A percentile compares a stretch with the other conserved stretches of the same genome.
phyloP scores from a whole-genome alignment of 179 eudicot genomes.

The Sideroxylon spinosum region DNA sequence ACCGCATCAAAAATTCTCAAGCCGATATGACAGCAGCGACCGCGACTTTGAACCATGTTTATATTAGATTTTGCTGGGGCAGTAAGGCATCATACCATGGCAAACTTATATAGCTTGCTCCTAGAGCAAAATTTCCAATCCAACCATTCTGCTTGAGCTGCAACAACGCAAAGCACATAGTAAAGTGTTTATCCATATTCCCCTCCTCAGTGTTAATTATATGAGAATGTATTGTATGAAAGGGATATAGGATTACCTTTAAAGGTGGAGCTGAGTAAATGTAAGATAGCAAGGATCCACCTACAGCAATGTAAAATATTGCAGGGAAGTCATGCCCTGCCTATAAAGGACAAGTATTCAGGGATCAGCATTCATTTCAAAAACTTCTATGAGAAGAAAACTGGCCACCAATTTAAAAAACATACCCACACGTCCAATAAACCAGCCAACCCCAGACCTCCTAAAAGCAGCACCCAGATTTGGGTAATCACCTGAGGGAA shows the following conservation, averaged over 20 bases:
- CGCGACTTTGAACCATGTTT: too few relatives aligned
- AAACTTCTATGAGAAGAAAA: not conserved
- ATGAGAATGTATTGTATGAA: not conserved
- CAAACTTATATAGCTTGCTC: conserved; percentile 92
- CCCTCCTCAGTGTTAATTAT: not conserved
- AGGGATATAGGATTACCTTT: conserved; percentile 48
- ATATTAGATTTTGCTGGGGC: not conserved
- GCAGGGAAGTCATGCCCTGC: conserved; percentile 82
- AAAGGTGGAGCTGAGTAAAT: conserved; percentile 97
- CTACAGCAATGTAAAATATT: conserved; percentile 83
- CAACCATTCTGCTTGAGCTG: conserved; percentile 99
- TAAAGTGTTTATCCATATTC: conserved; percentile 7
- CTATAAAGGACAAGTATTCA: conserved; percentile 37
- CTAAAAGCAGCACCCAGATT: conserved; percentile 86
- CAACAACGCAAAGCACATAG: conserved; percentile 15
- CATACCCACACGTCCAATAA: conserved; percentile 87
- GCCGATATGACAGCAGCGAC: too few relatives aligned
- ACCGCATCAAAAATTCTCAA: too few relatives aligned
- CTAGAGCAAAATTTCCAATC: conserved; percentile 96
- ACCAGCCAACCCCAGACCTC: conserved; percentile 86
- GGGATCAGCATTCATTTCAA: conserved; percentile 7
- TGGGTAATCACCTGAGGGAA: conserved; percentile 76
- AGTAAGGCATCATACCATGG: conserved; percentile 63
- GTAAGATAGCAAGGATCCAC: conserved; percentile 85
- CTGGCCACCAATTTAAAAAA: conserved; percentile 17